These are phyloP conservation scores for Rhazya stricta DNA, from an alignment of 257 asterid genomes.

Conservation along the genomic window DNA sequence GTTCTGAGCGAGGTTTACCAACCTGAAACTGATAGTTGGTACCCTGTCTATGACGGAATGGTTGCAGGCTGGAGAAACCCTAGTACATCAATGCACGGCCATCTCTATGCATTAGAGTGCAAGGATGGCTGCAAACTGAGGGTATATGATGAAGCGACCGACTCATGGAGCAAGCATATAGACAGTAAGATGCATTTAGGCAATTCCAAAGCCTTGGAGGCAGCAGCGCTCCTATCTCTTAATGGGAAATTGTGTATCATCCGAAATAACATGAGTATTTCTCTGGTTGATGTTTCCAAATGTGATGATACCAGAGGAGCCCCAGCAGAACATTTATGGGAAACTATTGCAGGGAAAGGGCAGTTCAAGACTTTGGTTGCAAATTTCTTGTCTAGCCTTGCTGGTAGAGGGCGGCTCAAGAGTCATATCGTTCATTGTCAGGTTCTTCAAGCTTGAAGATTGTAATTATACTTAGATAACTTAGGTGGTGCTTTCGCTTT, in stretches of 20 bases:
- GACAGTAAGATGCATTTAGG: slow-evolving; percentile 32
- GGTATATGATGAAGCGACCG: slow-evolving; percentile 28
- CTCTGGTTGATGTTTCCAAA: slow-evolving; percentile 27
- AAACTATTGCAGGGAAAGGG: slow-evolving; percentile 30
- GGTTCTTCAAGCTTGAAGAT: slow-evolving; percentile 35
- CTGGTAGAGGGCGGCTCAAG: slow-evolving; percentile 25
- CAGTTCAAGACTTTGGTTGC: slow-evolving; percentile 29
- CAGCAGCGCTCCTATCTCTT: slow-evolving; percentile 27
- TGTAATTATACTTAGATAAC: neutral
- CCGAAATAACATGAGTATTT: slow-evolving; percentile 28
- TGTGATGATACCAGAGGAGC: slow-evolving; percentile 17
- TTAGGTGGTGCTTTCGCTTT: neutral
- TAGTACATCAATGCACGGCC: slow-evolving; percentile 25
- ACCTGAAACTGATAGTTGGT: slow-evolving; percentile 31
- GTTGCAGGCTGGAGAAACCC: slow-evolving; percentile 35
- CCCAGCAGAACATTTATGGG: slow-evolving; percentile 28
- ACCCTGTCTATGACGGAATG: slow-evolving; percentile 27
- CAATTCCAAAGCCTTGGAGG: slow-evolving; percentile 30
- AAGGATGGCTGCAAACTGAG: slow-evolving; percentile 32
- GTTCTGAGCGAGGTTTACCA: slow-evolving; percentile 32
- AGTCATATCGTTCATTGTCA: slow-evolving; percentile 30
- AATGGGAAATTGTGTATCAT: slow-evolving; percentile 28
- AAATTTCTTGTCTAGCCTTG: slow-evolving; percentile 28
- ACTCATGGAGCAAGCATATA: slow-evolving; percentile 32
- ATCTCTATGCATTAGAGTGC: slow-evolving; percentile 29